These are phyloP conservation scores for Clavispora santaluciae DNA, from an alignment of 805 yeast species.

Conservation along the genomic window DNA sequence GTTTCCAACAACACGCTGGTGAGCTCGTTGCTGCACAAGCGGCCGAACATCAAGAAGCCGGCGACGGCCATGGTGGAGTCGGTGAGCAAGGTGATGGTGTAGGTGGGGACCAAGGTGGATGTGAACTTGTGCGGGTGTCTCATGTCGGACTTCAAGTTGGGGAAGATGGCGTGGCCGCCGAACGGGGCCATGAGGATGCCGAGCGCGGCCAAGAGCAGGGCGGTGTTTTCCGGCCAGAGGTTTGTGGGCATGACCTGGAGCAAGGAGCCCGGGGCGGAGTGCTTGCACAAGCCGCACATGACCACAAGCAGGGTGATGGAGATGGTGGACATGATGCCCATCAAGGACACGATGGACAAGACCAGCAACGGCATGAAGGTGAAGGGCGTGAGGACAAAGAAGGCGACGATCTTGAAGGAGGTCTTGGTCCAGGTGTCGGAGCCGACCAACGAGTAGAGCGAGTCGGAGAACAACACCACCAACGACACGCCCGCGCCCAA, in stretches of 20 bases:
- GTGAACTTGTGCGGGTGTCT: slow-evolving; percentile 56
- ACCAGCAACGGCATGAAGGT: slow-evolving; percentile 73
- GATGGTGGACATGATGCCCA: slow-evolving; percentile 69
- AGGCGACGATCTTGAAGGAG: slow-evolving; percentile 63
- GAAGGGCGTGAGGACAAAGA: slow-evolving; percentile 72
- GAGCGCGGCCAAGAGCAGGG: slow-evolving; percentile 52
- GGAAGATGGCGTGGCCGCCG: slow-evolving; percentile 83
- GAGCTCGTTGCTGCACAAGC: slow-evolving; percentile 45
- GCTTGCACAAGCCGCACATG: slow-evolving; percentile 59
- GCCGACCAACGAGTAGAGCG: slow-evolving; percentile 42
- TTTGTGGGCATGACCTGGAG: slow-evolving; percentile 59
- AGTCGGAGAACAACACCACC: slow-evolving; percentile 79
- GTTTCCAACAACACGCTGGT: slow-evolving; percentile 44
- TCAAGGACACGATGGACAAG: slow-evolving; percentile 60
- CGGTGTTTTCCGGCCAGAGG: slow-evolving; percentile 53
- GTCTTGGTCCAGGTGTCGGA: slow-evolving; percentile 38
- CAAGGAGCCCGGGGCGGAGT: slow-evolving; percentile 69
- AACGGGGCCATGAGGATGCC: slow-evolving; percentile 76
- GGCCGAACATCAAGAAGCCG: slow-evolving; percentile 61
- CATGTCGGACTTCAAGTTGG: slow-evolving; percentile 70
- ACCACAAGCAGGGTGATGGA: slow-evolving; percentile 56
- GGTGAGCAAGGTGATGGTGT: slow-evolving; percentile 53
- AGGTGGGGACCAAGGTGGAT: slow-evolving; percentile 52
- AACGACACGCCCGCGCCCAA: slow-evolving; percentile 79
- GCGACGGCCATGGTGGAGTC: slow-evolving; percentile 61